These are phyloP conservation scores for Nicotiana knightiana DNA, from an alignment of 257 asterid genomes.

Conservation along the genomic window DNA sequence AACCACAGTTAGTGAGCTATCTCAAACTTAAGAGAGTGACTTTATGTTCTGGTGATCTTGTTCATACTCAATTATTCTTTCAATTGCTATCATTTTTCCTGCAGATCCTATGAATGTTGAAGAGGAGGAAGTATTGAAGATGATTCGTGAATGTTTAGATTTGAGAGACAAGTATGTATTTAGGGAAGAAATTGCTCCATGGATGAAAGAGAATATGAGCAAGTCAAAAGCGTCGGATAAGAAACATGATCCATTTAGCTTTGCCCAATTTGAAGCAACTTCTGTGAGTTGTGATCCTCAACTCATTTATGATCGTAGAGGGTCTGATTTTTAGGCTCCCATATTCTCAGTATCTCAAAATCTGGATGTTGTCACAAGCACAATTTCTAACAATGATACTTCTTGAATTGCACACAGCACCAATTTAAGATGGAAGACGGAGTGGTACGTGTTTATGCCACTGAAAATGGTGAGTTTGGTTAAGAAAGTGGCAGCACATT, in stretches of 20 bases:
- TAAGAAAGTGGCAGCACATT: constrained; percentile 1
- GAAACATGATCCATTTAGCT: constrained; percentile 49
- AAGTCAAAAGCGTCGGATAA: constrained; percentile 30
- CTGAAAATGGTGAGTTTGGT: constrained; percentile 50
- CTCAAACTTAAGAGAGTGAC: neutral
- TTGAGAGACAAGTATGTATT: constrained; percentile 77
- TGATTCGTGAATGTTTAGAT: constrained; percentile 74
- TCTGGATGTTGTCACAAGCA: neutral
- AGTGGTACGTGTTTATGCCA: constrained; percentile 76
- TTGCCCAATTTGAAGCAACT: constrained; percentile 67
- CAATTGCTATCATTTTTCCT: constrained; percentile 26
- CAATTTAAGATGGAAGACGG: constrained; percentile 85
- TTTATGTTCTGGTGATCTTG: neutral
- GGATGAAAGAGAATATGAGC: constrained; percentile 37
- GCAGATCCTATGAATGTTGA: constrained; percentile 60
- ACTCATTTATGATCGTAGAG: constrained; percentile 2
- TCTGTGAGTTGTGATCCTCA: constrained; percentile 48
- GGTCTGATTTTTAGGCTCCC: constrained; percentile 2
- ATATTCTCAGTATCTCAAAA: constrained; percentile 2
- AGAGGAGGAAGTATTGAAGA: constrained; percentile 75
- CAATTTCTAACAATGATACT: constrained; percentile 21
- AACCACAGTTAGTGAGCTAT: neutral
- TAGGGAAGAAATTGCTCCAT: constrained; percentile 71
- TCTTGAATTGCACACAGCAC: constrained; percentile 47
- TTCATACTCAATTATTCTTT: constrained; percentile 18